Evolutionary conservation across 177 flowering plant genomes (phyloP), one percentile per base, ranked within the genome.

Genomic region (Vitis hybrid): DNA sequence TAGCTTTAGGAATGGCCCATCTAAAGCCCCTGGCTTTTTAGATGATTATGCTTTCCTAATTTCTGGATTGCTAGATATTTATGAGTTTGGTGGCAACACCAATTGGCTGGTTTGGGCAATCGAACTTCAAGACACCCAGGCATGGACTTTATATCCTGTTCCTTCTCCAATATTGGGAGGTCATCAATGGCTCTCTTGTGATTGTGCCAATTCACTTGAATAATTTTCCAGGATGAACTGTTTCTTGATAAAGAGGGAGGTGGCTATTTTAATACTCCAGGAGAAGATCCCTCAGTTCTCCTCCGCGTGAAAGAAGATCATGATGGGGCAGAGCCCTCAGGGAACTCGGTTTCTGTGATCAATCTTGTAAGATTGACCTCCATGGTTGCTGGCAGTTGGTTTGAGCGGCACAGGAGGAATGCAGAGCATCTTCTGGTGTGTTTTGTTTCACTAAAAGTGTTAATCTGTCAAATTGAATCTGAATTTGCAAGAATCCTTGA

Each of bases 281-380:
- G 97, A 13, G 92, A 92, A 73, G 97, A 92, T 69, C 89, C 88
- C 22, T 92, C 95, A 12, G 91, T 95, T 70, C 89, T 95, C 64
- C 93, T 95, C 57, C 91, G 97, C n/a, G 88, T 92, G 75, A 95
- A 95, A 80, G 99, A 95, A 81, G 99, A 95, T 69, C 92, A 95
- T 70, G 99, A 95, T 71, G 99, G 97, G 5, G 99, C 99, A 38
- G 99, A 95, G 75, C 97, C 99, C 47, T 92, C 97, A 12, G 97
- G 99, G 11, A 95, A 95, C 76, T 95, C 99, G 0, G 96, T 92
- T 47, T 83, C 99, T 63, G 89, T 75, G 0, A 88, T 92, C 68
- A 95, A 95, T 78, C 95, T 92, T 52, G 81, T 87, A 13, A 83
- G 97, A 66, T 76, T 95, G 74, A 88, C 92, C 12, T 85, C 92